Base-by-base conservation (phyloP, 1,139 yeast genomes). In the Insectozyma bohioensis region DNA sequence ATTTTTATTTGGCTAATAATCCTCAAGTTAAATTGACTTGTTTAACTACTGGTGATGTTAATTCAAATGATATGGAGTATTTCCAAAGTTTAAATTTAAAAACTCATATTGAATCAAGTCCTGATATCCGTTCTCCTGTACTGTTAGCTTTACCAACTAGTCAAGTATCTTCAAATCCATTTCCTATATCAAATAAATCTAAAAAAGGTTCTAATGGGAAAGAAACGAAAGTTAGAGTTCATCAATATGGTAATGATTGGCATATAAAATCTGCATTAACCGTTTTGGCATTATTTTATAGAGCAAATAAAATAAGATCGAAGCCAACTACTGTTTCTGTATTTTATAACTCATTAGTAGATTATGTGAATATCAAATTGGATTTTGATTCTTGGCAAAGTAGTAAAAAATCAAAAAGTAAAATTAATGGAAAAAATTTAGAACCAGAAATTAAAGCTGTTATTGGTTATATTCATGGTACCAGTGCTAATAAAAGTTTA, bases 321-420 rank as follows among this genome's bases (percentile, higher is more conserved):
- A 47, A 47, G 16, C 65, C 60, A 28, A 47, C 78, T 1, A 72
- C 80, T 0, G 61, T 68, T 4, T 71, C 79, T 10, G 48, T 60
- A 1, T 92, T 88, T 48, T 92, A 90, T 61, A 90, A 90, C 52
- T 72, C 85, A 4, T 64, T 88, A 58, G 82, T 85, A 2, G 97
- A 92, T 54, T 85, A 71, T 54, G 79, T 87, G 16, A 85, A 85
- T 48, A 70, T 85, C 21, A 75, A 71, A 37, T 71, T 78, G 41
- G 98, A 92, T 56, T 92, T 84, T 56, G 95, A 85, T 46, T 67
- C 75, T 0, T 90, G 97, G 97, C 86, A 83, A 42, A 63, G 58
- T 33, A 54, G 47, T 19, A 48, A 45, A 26, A 49, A 42, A 12
- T 22, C 30, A n/a, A 32, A 28, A 19, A 28, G 38, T 9, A 34